A percentile compares a stretch with the other conserved stretches of the same genome.
phyloP scores from a whole-genome alignment of 345 rosid genomes.

The Gossypium turneri region DNA sequence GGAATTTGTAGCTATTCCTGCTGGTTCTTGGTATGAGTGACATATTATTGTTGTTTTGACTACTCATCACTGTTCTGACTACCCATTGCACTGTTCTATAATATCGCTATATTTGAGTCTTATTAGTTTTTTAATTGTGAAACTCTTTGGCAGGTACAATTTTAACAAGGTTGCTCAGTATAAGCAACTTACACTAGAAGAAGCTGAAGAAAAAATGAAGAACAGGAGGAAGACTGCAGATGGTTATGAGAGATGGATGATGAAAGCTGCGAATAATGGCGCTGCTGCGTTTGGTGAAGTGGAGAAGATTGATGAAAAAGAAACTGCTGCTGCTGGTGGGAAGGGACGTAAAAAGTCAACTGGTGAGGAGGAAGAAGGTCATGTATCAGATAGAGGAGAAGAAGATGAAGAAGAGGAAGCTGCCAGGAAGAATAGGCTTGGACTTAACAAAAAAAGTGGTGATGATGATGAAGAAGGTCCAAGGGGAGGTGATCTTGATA shows the following conservation, averaged over 20 bases:
- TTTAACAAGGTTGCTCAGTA: slow-evolving; percentile 95
- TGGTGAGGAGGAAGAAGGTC: slow-evolving; percentile 82
- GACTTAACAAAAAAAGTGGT: slow-evolving; percentile 57
- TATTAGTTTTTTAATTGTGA: background rate
- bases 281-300: slow-evolving; percentile 92
- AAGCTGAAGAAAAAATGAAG: slow-evolving; percentile 97
- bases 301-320: slow-evolving; percentile 73
- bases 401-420: slow-evolving; percentile 95
- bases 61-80: no score
- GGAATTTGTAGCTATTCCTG: slow-evolving; percentile 87
- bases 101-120: background rate
- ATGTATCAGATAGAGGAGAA: slow-evolving; percentile 77
- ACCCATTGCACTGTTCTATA: background rate
- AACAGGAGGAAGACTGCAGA: slow-evolving; percentile 94
- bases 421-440: slow-evolving; percentile 79
- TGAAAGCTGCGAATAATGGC: slow-evolving; percentile 93
- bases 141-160: slow-evolving; percentile 49
- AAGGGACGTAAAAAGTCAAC: slow-evolving; percentile 75
- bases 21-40: slow-evolving; percentile 79
- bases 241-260: slow-evolving; percentile 98
- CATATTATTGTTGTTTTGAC: background rate
- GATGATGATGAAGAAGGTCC: slow-evolving; percentile 95
- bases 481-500: slow-evolving; percentile 84
- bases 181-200: slow-evolving; percentile 95
- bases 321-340: slow-evolving; percentile 45